Conservation (phyloP, 805 yeast genomes). For the Yarrowia phangngaensis region DNA sequence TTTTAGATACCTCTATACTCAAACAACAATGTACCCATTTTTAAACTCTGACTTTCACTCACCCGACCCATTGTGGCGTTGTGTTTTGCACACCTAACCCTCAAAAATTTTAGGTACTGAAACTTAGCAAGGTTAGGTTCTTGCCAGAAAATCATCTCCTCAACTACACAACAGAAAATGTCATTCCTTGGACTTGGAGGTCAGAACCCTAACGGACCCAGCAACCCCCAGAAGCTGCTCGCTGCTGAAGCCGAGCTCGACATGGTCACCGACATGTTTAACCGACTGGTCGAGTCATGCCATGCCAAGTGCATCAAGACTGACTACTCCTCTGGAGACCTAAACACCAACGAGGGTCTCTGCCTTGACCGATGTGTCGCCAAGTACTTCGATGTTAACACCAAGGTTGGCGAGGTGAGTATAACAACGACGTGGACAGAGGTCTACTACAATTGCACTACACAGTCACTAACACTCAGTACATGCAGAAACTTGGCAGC, state of each 20-base stretch:
- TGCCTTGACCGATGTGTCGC: slow-evolving; percentile 96
- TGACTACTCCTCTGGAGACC: slow-evolving; percentile 65
- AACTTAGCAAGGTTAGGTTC: slow-evolving; percentile 12
- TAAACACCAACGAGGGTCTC: slow-evolving; percentile 73
- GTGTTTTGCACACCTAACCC: slow-evolving; percentile 7
- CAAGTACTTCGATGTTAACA: slow-evolving; percentile 90
- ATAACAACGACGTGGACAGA: neutral
- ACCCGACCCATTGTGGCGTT: neutral
- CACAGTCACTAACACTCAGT: slow-evolving; percentile 34
- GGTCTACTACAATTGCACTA: neutral
- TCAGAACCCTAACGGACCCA: slow-evolving; percentile 40
- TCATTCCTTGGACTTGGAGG: slow-evolving; percentile 52
- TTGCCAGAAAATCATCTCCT: slow-evolving; percentile 3
- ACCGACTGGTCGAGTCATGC: slow-evolving; percentile 81
- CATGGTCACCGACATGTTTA: slow-evolving; percentile 97
- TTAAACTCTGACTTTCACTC: neutral
- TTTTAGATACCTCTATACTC: neutral
- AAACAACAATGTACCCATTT: neutral
- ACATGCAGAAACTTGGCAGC: slow-evolving; percentile 52
- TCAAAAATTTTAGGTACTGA: slow-evolving; percentile 23
- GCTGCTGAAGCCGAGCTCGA: slow-evolving; percentile 98
- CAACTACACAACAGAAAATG: slow-evolving; percentile 33
- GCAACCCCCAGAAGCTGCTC: slow-evolving; percentile 40
- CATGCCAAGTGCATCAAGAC: slow-evolving; percentile 71
- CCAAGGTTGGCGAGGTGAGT: slow-evolving; percentile 77